A percentile compares a stretch with the other conserved stretches of the same genome.
Conservation (phyloP, 768 basidiomycete species). For the Suillus spraguei region DNA sequence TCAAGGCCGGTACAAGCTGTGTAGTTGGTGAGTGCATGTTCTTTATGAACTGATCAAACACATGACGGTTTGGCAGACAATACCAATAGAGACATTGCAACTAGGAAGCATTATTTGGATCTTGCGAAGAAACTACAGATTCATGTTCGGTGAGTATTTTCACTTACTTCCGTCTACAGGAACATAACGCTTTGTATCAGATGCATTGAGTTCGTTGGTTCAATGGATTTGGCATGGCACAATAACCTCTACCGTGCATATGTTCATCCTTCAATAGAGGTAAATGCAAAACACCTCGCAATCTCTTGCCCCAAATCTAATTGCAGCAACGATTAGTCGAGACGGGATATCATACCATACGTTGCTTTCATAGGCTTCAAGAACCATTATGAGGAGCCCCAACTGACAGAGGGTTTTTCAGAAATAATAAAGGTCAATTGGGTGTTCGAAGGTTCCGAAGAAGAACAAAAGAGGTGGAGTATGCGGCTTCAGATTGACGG, state of each 20-base stretch:
- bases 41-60: constrained; percentile 8
- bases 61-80: constrained; percentile 61
- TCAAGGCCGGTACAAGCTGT: constrained; percentile 62
- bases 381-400: constrained; percentile 68
- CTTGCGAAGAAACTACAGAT: constrained; percentile 59
- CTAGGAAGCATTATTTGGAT: constrained; percentile 72
- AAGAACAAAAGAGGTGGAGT: constrained; percentile 71
- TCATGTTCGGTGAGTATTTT: constrained; percentile 52
- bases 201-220: constrained; percentile 75
- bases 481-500: constrained; percentile 87
- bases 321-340: constrained; percentile 34
- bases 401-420: constrained; percentile 67
- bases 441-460: constrained; percentile 75
- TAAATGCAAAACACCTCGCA: constrained; percentile 4
- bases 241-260: constrained; percentile 90
- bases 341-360: constrained; percentile 59
- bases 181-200: constrained; percentile 35
- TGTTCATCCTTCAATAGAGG: constrained; percentile 48
- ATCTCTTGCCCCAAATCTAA: background rate
- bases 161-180: background rate
- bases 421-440: constrained; percentile 81
- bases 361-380: constrained; percentile 60
- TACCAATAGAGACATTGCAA: constrained; percentile 79
- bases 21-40: constrained; percentile 65
- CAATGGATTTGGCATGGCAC: constrained; percentile 86